Conservation (phyloP, 164 flowering plant genomes). For the Hamamelis virginiana region DNA sequence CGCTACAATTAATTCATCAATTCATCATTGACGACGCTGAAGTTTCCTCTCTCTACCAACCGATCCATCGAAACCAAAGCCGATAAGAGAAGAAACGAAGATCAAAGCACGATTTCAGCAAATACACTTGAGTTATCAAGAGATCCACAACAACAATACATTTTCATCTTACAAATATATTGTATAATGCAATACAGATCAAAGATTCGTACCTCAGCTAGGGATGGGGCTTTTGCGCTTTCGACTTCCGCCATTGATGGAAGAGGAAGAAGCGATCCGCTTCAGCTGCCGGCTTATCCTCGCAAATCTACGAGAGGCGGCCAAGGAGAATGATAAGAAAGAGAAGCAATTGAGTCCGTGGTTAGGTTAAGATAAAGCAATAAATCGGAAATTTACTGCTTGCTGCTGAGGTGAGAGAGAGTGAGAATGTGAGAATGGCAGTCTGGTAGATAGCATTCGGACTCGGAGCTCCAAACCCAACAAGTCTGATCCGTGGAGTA, state of each 20-base stretch:
- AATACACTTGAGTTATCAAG: background rate
- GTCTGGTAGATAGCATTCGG: too few relatives aligned
- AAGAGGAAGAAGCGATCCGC: slow-evolving; percentile 3
- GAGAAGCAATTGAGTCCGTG: background rate
- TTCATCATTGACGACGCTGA: too few relatives aligned
- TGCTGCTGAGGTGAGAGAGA: too few relatives aligned
- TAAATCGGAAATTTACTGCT: too few relatives aligned
- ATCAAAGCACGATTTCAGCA: background rate
- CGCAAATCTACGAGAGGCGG: slow-evolving; percentile 1
- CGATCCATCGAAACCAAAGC: background rate
- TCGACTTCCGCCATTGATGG: slow-evolving; percentile 19
- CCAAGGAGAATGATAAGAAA: background rate
- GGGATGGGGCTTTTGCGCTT: slow-evolving; percentile 8
- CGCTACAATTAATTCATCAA: background rate
- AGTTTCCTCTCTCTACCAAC: too few relatives aligned
- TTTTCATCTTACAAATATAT: too few relatives aligned
- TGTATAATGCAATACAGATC: background rate
- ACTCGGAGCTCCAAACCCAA: too few relatives aligned
- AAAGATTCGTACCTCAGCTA: slow-evolving; percentile 13
- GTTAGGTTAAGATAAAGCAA: too few relatives aligned
- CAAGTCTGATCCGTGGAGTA: too few relatives aligned
- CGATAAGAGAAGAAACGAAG: background rate
- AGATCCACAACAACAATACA: too few relatives aligned
- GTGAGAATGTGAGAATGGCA: too few relatives aligned
- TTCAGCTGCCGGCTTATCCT: background rate